Base-by-base conservation (phyloP, 495 filamentous ascomycete genomes). In the Talaromyces liani region DNA sequence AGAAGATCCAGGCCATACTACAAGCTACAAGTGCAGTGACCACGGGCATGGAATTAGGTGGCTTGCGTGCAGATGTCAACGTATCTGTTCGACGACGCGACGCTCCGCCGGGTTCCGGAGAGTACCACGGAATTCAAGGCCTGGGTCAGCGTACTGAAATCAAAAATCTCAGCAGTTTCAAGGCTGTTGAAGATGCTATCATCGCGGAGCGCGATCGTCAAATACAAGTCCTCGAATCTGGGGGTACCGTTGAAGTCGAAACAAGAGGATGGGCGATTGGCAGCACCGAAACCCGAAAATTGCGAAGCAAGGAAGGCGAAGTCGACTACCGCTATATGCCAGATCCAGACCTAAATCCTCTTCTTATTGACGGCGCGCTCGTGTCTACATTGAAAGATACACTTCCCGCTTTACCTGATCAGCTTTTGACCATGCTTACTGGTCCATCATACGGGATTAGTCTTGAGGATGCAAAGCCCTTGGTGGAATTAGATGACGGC, bases 311-410 rank as follows among this genome's bases (percentile, higher is more conserved):
- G 74, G 94, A 98, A 70, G 95, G 94, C 47, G 93, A 97, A 68
- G 91, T 98, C 2, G 94, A 98, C 68, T 98, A 98, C 71, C 82
- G 94, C 53, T 98, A 98, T 72, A 98, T 98, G 95, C 94, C 94
- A 1, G 94, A 99, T 72, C 91, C 94, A 2, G 94, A 99, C 73
- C 77, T 99, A 9, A 83, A 82, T 0, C 91, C 95, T 0, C 78
- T 99, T 9, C 69, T 91, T 4, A 87, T 99, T 65, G 87, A 85
- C 12, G 66, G 82, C 47, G 87, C 90, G 53, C 77, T 97, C 5
- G 75, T 97, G 18, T 68, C 80, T 9, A 75, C 85, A 64, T 77
- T 98, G 9, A 72, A 69, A 7, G 65, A 74, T 4, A 85, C 74
- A 0, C 75, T 95, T 49, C 91, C 91, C 0, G 71, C 77, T 10